These are phyloP conservation scores for Rhodofomes roseus DNA, from an alignment of 1,284 basidiomycete genomes.

Conservation along the genomic window DNA sequence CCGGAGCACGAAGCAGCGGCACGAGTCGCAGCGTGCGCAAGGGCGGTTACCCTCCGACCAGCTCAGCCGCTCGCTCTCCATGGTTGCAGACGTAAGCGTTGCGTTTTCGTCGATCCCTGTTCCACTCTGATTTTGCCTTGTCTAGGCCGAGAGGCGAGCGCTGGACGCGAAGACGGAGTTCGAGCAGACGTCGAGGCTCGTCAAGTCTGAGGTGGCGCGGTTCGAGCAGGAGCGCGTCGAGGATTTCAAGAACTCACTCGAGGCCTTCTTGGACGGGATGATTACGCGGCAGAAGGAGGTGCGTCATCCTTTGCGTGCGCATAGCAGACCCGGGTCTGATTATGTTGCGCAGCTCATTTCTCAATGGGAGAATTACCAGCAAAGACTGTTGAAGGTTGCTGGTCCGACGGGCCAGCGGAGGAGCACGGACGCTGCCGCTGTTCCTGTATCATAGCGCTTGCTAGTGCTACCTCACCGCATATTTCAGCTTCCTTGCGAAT, in stretches of 20 bases:
- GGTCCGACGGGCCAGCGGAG: slow-evolving; percentile 13
- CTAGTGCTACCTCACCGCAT: neutral
- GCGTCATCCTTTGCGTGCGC: slow-evolving; percentile 14
- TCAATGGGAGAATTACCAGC: slow-evolving; percentile 75
- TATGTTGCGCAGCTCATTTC: slow-evolving; percentile 49
- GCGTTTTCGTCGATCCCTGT: neutral
- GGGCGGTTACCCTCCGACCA: slow-evolving; percentile 67
- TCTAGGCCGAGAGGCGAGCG: slow-evolving; percentile 78
- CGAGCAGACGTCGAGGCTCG: slow-evolving; percentile 81
- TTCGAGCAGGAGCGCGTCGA: slow-evolving; percentile 93
- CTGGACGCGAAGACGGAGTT: slow-evolving; percentile 84
- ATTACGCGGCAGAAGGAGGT: slow-evolving; percentile 81
- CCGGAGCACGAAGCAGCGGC: slow-evolving; percentile 63
- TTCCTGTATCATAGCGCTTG: slow-evolving; percentile 6
- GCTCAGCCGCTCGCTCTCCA: slow-evolving; percentile 62
- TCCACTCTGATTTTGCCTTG: neutral
- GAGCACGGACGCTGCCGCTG: slow-evolving; percentile 11
- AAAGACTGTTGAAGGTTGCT: slow-evolving; percentile 50
- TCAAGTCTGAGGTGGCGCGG: slow-evolving; percentile 88
- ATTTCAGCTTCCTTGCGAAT: neutral
- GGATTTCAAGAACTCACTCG: slow-evolving; percentile 79
- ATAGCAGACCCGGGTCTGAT: neutral
- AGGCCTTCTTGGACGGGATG: slow-evolving; percentile 80
- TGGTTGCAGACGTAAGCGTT: slow-evolving; percentile 71
- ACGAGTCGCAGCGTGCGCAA: slow-evolving; percentile 80